Conservation (phyloP, 352 stramenopile species). For the Pythium dissimile region DNA sequence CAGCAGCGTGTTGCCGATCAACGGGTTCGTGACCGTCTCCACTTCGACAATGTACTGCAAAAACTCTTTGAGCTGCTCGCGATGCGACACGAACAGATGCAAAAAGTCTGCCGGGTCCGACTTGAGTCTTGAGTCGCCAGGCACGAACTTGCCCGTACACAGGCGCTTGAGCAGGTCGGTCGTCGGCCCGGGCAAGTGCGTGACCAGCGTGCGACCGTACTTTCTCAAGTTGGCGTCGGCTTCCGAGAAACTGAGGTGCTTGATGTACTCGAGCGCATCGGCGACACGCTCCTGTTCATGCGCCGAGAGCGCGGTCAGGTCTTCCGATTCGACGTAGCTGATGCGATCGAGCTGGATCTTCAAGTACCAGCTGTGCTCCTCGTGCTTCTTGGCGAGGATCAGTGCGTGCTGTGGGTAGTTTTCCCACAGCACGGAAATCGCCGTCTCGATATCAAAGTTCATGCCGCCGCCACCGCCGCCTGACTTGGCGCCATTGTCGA, state of each 20-base stretch:
- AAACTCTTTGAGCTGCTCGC: slow-evolving; percentile 84
- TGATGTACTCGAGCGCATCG: slow-evolving; percentile 91
- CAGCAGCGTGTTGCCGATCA: slow-evolving; percentile 86
- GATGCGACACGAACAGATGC: slow-evolving; percentile 91
- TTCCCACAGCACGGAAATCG: slow-evolving; percentile 90
- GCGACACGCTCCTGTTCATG: slow-evolving; percentile 79
- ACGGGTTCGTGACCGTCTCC: slow-evolving; percentile 85
- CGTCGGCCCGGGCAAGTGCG: slow-evolving; percentile 78
- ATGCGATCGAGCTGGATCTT: slow-evolving; percentile 92
- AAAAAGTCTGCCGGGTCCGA: slow-evolving; percentile 87
- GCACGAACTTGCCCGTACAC: slow-evolving; percentile 84
- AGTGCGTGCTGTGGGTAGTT: slow-evolving; percentile 91
- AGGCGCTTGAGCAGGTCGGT: slow-evolving; percentile 89
- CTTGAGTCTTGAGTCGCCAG: slow-evolving; percentile 50
- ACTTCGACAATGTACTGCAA: slow-evolving; percentile 89
- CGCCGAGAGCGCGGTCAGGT: slow-evolving; percentile 61
- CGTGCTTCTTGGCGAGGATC: slow-evolving; percentile 86
- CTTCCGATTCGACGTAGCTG: slow-evolving; percentile 80
- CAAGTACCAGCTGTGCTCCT: slow-evolving; percentile 90
- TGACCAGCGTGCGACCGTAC: slow-evolving; percentile 89
- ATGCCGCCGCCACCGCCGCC: slow-evolving; percentile 27
- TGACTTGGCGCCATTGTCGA: slow-evolving; percentile 23
- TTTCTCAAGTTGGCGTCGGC: slow-evolving; percentile 84
- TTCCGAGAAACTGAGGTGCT: slow-evolving; percentile 80
- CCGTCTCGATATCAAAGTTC: slow-evolving; percentile 91